Percentiles rank a stretch among this genome's conserved stretches.
These are phyloP conservation scores for Boehmeria nivea DNA, from an alignment of 306 rosid species.

Conservation along the genomic window DNA sequence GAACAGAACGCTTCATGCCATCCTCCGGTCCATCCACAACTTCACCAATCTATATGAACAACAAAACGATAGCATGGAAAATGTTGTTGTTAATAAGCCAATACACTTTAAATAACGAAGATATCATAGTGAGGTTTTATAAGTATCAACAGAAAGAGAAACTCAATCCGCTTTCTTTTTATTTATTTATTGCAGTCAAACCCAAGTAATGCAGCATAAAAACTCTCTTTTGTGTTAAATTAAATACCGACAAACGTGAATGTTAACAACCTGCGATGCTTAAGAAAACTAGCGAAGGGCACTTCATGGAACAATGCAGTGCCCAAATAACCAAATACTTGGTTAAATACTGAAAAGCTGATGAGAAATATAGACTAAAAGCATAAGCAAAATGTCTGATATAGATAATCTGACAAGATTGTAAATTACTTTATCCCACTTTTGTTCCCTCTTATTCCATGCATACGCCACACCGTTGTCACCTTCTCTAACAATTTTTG, in stretches of 20 bases:
- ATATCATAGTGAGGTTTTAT: not conserved
- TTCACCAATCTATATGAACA: slow-evolving; percentile 69
- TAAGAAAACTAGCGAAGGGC: too few relatives aligned
- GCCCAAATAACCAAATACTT: not conserved
- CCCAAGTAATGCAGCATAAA: too few relatives aligned
- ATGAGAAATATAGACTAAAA: too few relatives aligned
- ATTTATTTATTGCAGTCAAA: too few relatives aligned
- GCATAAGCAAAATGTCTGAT: slow-evolving; percentile 8
- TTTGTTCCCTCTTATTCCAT: slow-evolving; percentile 72
- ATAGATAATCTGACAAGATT: slow-evolving; percentile 12
- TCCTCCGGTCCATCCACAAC: slow-evolving; percentile 98
- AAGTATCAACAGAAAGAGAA: not conserved
- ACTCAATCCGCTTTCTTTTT: not conserved
- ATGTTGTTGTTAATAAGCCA: not conserved
- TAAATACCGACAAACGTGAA: too few relatives aligned
- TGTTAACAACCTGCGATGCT: too few relatives aligned
- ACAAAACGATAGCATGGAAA: not conserved
- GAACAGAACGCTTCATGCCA: slow-evolving; percentile 42
- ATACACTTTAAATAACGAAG: not conserved
- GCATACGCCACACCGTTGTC: slow-evolving; percentile 96
- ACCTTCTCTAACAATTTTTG: slow-evolving; percentile 91
- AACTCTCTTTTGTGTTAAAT: not conserved
- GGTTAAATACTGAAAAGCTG: not conserved
- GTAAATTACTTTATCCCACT: slow-evolving; percentile 86
- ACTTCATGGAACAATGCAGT: too few relatives aligned